Conservation (phyloP, 176 grass and related monocot genomes). For the Carex littledalei region DNA sequence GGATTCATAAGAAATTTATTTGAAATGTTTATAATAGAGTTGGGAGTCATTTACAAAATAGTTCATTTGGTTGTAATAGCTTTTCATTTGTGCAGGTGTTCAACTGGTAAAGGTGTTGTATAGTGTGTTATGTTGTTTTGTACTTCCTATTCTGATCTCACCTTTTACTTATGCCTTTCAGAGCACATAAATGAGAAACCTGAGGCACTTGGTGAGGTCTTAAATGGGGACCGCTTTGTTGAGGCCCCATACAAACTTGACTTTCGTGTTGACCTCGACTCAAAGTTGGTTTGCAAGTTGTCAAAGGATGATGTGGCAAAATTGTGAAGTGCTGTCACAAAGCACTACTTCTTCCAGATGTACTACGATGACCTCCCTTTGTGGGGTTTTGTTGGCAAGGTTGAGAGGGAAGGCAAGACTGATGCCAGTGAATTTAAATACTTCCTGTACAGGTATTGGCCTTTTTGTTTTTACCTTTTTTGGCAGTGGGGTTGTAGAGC, state of each 20-base stretch:
- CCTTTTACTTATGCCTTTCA: not conserved
- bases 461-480: not conserved
- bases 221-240: constrained; percentile 85
- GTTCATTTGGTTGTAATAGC: constrained; percentile 13
- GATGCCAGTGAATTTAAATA: constrained; percentile 25
- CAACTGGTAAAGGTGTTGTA: not conserved
- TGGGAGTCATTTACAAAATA: constrained; percentile 6
- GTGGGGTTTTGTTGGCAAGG: constrained; percentile 72
- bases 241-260: constrained; percentile 87
- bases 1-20: not conserved
- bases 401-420: constrained; percentile 46
- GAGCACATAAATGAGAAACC: constrained; percentile 88
- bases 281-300: constrained; percentile 60
- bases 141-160: not conserved
- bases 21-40: not conserved
- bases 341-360: constrained; percentile 96
- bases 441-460: constrained; percentile 14
- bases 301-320: constrained; percentile 51
- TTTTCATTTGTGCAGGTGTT: not conserved
- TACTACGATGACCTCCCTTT: constrained; percentile 93
- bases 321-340: constrained; percentile 68
- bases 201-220: constrained; percentile 80
- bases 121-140: not conserved
- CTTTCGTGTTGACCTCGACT: constrained; percentile 56
- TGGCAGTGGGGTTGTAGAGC: not conserved